Conservation (phyloP, 2,329 filamentous ascomycete genomes). For the Aspergillus chevalieri region DNA sequence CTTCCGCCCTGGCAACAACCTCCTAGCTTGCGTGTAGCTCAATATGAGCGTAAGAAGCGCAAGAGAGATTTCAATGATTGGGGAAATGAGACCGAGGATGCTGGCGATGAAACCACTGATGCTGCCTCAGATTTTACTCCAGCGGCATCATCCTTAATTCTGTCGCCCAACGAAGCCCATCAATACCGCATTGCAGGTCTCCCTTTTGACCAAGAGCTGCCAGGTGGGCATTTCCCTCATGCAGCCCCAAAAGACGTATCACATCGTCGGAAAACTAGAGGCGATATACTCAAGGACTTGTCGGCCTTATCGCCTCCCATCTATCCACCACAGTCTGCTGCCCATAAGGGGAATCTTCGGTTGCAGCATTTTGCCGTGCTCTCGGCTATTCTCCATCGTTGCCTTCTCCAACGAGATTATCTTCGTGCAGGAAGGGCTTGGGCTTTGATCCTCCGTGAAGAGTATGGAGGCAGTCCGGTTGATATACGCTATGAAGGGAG, state of each 20-base stretch:
- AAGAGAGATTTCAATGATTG: constrained; percentile 22
- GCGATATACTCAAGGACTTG: constrained; percentile 21
- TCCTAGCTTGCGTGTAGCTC: constrained; percentile 27
- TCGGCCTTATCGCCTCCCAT: constrained; percentile 28
- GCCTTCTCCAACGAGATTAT: constrained; percentile 65
- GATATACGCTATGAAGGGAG: constrained; percentile 64
- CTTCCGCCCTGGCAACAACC: constrained; percentile 33
- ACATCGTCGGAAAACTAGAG: constrained; percentile 7
- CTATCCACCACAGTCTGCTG: constrained; percentile 26
- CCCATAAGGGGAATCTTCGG: constrained; percentile 31
- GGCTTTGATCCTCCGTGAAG: constrained; percentile 63
- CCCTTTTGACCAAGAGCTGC: constrained; percentile 32
- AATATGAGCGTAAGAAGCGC: constrained; percentile 32
- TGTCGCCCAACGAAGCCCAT: constrained; percentile 37
- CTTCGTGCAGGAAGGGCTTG: constrained; percentile 67
- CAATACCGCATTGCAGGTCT: constrained; percentile 41
- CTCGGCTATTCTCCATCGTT: constrained; percentile 64
- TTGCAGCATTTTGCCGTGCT: constrained; percentile 59
- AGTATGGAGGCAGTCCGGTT: constrained; percentile 50
- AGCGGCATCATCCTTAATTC: constrained; percentile 18
- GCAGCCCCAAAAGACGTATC: constrained; percentile 15
- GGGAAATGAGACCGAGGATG: constrained; percentile 19
- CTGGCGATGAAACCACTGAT: constrained; percentile 24
- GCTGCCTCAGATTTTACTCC: constrained; percentile 19
- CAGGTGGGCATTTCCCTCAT: constrained; percentile 39